phyloP scores from a whole-genome alignment of 78 protist species.

The Pelomyxa schiedti region DNA sequence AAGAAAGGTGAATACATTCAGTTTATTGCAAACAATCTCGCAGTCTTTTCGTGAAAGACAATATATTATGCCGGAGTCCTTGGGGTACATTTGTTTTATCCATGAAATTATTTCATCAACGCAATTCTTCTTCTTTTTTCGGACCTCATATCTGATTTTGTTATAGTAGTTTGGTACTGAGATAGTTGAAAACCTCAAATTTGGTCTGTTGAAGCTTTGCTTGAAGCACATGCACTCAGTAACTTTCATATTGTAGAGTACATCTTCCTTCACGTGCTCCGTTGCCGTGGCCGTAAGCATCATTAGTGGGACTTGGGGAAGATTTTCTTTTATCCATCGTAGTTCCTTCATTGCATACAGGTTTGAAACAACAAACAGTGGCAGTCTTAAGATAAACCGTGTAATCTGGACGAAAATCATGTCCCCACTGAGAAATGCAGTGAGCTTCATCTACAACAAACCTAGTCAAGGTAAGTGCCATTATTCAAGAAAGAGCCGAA shows the following conservation, averaged over 20 bases:
- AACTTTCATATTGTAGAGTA: constrained; percentile 32
- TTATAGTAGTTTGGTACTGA: no score
- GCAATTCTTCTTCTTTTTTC: constrained; percentile 9
- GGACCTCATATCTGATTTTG: constrained; percentile 16
- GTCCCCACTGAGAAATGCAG: constrained; percentile 97
- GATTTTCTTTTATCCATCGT: constrained; percentile 3
- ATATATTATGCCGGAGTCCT: constrained; percentile 85
- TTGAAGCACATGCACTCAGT: constrained; percentile 17
- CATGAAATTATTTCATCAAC: constrained; percentile 2
- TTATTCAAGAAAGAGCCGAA: no score
- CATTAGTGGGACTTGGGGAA: constrained; percentile 30
- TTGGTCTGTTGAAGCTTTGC: constrained; percentile 81
- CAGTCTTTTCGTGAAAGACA: constrained; percentile 70
- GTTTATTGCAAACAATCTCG: constrained; percentile 48
- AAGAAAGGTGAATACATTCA: constrained; percentile 1
- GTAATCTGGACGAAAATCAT: constrained; percentile 89
- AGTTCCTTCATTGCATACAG: constrained; percentile 7
- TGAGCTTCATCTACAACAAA: constrained; percentile 95
- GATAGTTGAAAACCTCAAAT: constrained; percentile 56
- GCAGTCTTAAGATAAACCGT: neutral
- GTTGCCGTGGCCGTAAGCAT: constrained; percentile 78
- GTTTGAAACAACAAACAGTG: neutral
- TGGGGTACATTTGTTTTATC: constrained; percentile 1
- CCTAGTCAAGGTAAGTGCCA: no score
- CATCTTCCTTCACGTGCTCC: constrained; percentile 20